A percentile compares a stretch with the other conserved stretches of the same genome.
phyloP scores from a whole-genome alignment of 768 basidiomycete genomes.

The Podaxis rugospora region DNA sequence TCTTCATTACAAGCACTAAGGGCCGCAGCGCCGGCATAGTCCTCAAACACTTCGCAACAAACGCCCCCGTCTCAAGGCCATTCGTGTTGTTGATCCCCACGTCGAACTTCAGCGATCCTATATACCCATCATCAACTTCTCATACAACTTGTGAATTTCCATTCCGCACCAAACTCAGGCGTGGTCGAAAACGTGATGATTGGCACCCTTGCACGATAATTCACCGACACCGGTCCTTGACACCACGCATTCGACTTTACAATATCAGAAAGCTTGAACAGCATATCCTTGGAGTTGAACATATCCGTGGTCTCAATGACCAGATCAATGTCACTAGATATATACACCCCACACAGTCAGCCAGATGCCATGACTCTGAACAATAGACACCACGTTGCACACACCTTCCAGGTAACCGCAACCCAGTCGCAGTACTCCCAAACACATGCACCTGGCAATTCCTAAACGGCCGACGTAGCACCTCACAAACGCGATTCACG shows the following conservation, averaged over 20 bases:
- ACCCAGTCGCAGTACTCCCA: constrained; percentile 56
- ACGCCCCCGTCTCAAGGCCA: constrained; percentile 46
- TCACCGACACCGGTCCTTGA: constrained; percentile 23
- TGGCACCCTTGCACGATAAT: constrained; percentile 42
- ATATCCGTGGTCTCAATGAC: constrained; percentile 22
- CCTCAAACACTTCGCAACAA: constrained; percentile 49
- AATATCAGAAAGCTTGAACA: constrained; percentile 44
- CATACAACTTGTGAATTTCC: neutral
- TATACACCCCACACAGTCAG: neutral
- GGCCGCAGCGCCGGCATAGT: constrained; percentile 55
- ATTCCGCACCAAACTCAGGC: constrained; percentile 31
- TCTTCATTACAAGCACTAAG: constrained; percentile 60
- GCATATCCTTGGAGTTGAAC: constrained; percentile 30
- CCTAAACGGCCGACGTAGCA: constrained; percentile 40
- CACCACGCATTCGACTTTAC: constrained; percentile 43
- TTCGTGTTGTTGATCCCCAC: constrained; percentile 61
- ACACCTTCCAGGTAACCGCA: constrained; percentile 61
- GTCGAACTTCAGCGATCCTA: constrained; percentile 59
- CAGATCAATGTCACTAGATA: constrained; percentile 18
- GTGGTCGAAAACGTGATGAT: constrained; percentile 56
- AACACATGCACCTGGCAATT: constrained; percentile 49
- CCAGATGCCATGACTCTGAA: neutral
- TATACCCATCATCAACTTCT: neutral
- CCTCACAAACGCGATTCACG: constrained; percentile 39
- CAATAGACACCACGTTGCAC: constrained; percentile 16